phyloP scores from a whole-genome alignment of 2,329 filamentous ascomycete genomes.

The Arthrobotrys sphaeroides region DNA sequence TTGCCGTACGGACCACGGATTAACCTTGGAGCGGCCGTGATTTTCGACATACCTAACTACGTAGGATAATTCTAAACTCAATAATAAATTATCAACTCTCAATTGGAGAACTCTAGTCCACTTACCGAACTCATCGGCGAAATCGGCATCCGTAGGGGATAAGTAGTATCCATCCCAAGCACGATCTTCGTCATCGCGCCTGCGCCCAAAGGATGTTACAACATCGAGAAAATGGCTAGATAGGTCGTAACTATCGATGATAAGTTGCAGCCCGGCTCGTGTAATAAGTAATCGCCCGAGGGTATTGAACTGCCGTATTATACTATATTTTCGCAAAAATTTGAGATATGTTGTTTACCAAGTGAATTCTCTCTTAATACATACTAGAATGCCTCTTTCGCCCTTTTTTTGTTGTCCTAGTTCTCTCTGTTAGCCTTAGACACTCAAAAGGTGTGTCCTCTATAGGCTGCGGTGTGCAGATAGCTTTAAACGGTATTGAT shows the following conservation, averaged over 20 bases:
- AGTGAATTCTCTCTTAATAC: not conserved
- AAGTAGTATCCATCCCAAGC: conserved; percentile 29
- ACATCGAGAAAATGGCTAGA: conserved; percentile 5
- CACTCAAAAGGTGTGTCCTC: too few relatives aligned
- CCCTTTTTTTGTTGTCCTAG: conserved; percentile 19
- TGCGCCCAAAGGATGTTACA: conserved; percentile 11
- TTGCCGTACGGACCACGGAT: conserved; percentile 27
- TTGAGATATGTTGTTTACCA: not conserved
- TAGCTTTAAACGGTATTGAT: too few relatives aligned
- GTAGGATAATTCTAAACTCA: conserved; percentile 13
- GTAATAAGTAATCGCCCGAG: conserved; percentile 1
- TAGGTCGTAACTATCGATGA: conserved; percentile 8
- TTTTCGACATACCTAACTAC: conserved; percentile 15
- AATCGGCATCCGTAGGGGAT: not conserved
- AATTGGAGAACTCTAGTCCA: too few relatives aligned
- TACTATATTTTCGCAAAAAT: conserved; percentile 16
- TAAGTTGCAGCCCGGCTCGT: conserved; percentile 7
- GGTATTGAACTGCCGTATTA: conserved; percentile 22
- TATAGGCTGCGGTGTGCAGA: too few relatives aligned
- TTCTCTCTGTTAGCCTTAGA: too few relatives aligned
- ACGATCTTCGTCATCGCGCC: conserved; percentile 12
- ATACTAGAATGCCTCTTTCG: conserved; percentile 15
- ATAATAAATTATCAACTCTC: too few relatives aligned
- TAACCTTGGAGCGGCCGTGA: not conserved
- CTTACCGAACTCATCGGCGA: too few relatives aligned